A percentile compares a stretch with the other conserved stretches of the same genome.
Conservation (phyloP, 257 asterid species). For the Anisodus acutangulus region DNA sequence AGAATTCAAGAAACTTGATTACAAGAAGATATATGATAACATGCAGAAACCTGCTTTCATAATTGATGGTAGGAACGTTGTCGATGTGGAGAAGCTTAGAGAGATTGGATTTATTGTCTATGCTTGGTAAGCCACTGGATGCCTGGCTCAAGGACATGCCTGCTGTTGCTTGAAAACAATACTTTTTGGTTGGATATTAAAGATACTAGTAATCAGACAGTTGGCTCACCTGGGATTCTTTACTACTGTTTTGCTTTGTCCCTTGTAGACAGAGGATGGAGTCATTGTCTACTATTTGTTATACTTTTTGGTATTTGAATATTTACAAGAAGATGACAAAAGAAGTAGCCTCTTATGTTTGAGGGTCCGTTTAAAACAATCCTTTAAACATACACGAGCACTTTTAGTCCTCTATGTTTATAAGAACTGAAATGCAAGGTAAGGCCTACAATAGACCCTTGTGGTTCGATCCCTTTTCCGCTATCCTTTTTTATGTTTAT, state of each 20-base stretch:
- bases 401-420: background rate
- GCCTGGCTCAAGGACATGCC: conserved; percentile 46
- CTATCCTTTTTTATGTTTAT: background rate
- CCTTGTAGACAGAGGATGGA: background rate
- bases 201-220: background rate
- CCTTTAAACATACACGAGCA: background rate
- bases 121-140: conserved; percentile 48
- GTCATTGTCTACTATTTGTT: background rate
- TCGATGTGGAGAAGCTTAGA: conserved; percentile 35
- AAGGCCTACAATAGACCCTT: too few relatives aligned
- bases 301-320: background rate
- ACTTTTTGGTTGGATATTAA: background rate
- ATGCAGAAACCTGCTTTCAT: conserved; percentile 49
- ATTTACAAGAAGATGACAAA: background rate
- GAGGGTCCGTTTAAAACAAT: background rate
- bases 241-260: background rate
- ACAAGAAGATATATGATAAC: conserved; percentile 39
- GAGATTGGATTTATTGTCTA: conserved; percentile 44
- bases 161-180: conserved; percentile 34
- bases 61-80: conserved; percentile 42
- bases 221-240: background rate
- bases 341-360: background rate
- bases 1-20: conserved; percentile 42
- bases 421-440: background rate
- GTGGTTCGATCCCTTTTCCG: too few relatives aligned